Percentiles rank a stretch among this genome's conserved stretches.
Conservation (phyloP, 129 eudicot species). For the Ambrosia trifida region DNA sequence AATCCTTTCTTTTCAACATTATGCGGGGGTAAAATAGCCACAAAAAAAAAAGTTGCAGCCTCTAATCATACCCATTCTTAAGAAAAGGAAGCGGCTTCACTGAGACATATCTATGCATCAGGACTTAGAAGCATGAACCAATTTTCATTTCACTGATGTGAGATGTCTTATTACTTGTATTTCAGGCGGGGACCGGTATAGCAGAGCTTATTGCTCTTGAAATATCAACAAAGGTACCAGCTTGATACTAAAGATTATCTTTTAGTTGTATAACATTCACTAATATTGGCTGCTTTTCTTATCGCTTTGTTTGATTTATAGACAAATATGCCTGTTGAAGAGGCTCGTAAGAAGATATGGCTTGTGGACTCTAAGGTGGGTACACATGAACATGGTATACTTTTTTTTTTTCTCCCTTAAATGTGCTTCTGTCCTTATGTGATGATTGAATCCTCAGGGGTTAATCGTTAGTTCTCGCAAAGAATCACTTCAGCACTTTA, state of each 20-base stretch:
- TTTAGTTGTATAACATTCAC: neutral
- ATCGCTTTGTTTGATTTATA: conserved; percentile 20
- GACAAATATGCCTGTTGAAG: conserved; percentile 68
- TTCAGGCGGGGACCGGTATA: conserved; percentile 92
- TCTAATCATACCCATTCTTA: neutral
- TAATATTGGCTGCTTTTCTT: conserved; percentile 19
- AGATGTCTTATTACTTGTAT: conserved; percentile 8
- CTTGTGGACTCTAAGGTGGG: conserved; percentile 92
- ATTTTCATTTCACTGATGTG: no score
- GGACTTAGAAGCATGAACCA: no score
- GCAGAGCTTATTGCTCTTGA: conserved; percentile 96
- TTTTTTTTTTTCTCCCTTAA: neutral
- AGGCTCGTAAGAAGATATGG: conserved; percentile 90
- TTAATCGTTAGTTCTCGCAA: conserved; percentile 76
- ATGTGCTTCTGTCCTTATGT: conserved; percentile 19
- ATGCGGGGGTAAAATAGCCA: neutral
- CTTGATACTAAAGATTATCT: neutral
- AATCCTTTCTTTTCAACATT: neutral
- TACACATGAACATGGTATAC: conserved; percentile 2
- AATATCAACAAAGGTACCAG: conserved; percentile 77
- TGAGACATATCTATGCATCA: neutral
- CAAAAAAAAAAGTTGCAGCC: neutral
- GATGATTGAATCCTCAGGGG: conserved; percentile 54
- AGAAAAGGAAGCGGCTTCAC: neutral
- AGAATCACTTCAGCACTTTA: conserved; percentile 88